Evolutionary conservation across 345 rosid species (phyloP), one percentile per base, ranked within the genome.

Genomic region (Physaria fendleri): DNA sequence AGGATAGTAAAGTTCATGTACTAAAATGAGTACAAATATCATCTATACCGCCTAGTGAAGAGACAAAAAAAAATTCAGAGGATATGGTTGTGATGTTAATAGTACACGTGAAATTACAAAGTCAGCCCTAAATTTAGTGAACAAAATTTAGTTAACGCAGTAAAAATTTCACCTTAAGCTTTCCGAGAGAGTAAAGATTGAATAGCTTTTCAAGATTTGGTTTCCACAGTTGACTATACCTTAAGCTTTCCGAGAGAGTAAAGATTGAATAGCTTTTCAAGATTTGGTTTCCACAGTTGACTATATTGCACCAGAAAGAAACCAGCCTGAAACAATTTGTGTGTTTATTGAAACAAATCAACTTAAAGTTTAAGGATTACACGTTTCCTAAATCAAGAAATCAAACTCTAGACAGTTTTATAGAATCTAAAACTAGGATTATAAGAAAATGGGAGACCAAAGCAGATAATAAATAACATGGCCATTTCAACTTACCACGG

Each of bases 201-300:
- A 75, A 79, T 7, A 84, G 77, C 74, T 30, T 85, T 40, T 79
- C n/a, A n/a, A n/a, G n/a, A n/a, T n/a, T n/a, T n/a, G n/a, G n/a
- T n/a, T n/a, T n/a, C n/a, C n/a, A n/a, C n/a, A n/a, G n/a, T n/a
- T n/a, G n/a, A n/a, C n/a, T n/a, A n/a, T n/a, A n/a, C n/a, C 95
- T 86, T 84, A 5, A 93, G 97, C 76, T 93, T 83, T 74, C 94
- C 95, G 2, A 67, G 42, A 42, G 91, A 72, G 79, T 76, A 88
- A 44, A 86, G 88, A 52, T 71, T 48, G 74, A 75, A 79, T 7
- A 84, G 77, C 74, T 30, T 85, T 40, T 79, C 82, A 35, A 88
- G 84, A 75, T 88, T 95, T 52, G 79, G 72, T 65, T 85, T 87
- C 99, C 99, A 93, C 22, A 93, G 38, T 43, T 76, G 81, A 62